Conservation (phyloP, 176 grass and related monocot genomes). For the Aegilops umbellulata region DNA sequence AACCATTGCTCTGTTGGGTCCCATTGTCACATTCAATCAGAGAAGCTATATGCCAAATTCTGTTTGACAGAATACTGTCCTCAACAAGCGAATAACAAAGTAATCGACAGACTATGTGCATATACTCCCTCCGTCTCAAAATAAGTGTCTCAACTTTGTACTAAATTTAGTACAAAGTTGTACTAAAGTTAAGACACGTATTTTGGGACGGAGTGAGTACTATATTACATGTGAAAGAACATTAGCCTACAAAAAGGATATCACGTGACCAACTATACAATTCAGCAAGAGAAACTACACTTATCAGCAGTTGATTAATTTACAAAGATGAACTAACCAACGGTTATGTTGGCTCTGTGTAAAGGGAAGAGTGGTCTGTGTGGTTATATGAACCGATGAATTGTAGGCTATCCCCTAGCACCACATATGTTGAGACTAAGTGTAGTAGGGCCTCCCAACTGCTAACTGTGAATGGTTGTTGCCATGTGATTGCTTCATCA, state of each 20-base stretch:
- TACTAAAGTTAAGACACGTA: too few species aligned
- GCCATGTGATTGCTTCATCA: background rate
- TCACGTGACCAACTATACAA: slow-evolving; percentile 6
- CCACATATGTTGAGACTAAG: background rate
- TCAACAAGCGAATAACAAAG: background rate
- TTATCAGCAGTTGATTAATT: background rate
- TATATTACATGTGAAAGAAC: background rate
- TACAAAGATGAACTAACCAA: slow-evolving; percentile 23
- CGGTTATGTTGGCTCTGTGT: background rate
- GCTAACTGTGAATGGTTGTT: background rate
- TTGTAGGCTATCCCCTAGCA: background rate
- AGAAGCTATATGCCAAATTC: background rate
- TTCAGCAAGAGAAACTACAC: background rate
- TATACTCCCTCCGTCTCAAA: too few species aligned
- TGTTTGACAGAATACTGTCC: background rate
- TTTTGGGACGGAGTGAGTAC: background rate
- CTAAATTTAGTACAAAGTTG: too few species aligned
- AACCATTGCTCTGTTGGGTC: background rate
- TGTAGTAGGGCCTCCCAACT: background rate
- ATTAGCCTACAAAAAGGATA: slow-evolving; percentile 13
- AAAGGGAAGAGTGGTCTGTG: slow-evolving; percentile 10
- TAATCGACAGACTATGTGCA: background rate
- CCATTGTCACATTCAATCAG: background rate
- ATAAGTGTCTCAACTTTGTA: too few species aligned
- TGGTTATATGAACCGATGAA: slow-evolving; percentile 14